Base-by-base conservation (phyloP, 371 early-diverging fungal species). In the Massospora cicadina region DNA sequence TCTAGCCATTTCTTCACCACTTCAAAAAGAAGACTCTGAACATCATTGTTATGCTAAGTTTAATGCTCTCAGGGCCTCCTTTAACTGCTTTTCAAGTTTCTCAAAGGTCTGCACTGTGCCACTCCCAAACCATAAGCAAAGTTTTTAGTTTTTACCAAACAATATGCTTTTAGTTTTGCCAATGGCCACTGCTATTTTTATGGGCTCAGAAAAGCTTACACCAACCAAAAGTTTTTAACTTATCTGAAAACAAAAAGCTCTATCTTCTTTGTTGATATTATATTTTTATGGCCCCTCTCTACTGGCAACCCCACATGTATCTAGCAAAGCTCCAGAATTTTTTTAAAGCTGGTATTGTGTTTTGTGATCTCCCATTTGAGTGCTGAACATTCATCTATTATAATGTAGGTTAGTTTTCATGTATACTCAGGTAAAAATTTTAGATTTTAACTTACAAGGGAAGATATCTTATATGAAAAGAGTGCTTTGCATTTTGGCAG, bases 101-200 rank as follows among this genome's bases (percentile, higher is more conserved):
- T 33, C 30, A 31, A 23, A 5, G 62, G 53, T 10, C 62, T 26
- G 43, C 31, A 43, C 21, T 57, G 10, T 12, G 62, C n/a, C 24
- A 25, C 10, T 24, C 62, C 12, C 24, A 62, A 31, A 62, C 62
- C 13, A 62, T 62, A 33, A 62, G 62, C 43, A 33, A 62, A 31
- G 30, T 62, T 33, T 62, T 62, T 23, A 54, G 53, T 33, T 13
- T 62, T 2, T n/a, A n/a, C 23, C 31, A 26, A 33, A 33, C 24
- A 33, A 33, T n/a, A 54, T 43, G 2, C 33, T 62, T 23, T 30
- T 54, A 7, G 43, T 24, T 62, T 62, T 54, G 21, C 62, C 62
- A 62, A 24, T 62, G 30, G 62, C 33, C 5, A 62, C 28, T 62
- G 62, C 28, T 33, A 27, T 62, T 43, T 62, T 62, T 31, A n/a